phyloP scores from a whole-genome alignment of 2,329 filamentous ascomycete species.

The Cryphonectria nitschkei region DNA sequence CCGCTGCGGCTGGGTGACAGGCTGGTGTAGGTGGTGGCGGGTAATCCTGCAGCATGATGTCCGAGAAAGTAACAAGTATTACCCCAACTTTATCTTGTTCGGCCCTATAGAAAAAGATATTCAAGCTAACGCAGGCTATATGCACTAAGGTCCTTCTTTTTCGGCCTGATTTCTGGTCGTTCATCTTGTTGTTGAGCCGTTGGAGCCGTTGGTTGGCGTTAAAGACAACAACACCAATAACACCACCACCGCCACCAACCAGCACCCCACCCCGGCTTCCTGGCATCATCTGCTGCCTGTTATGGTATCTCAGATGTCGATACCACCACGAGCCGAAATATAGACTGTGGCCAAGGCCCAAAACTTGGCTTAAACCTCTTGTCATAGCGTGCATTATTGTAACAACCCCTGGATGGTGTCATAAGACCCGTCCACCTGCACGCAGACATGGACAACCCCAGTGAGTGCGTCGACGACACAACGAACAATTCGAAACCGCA shows the following conservation, averaged over 20 bases:
- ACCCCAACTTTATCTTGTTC: not conserved
- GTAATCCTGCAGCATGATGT: conserved; percentile 2
- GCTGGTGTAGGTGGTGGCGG: not conserved
- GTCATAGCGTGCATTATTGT: not conserved
- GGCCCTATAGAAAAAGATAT: too few relatives aligned
- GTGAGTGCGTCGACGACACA: not conserved
- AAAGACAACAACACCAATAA: not conserved
- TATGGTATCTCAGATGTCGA: not conserved
- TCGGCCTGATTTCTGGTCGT: not conserved
- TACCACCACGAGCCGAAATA: not conserved
- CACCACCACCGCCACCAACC: not conserved
- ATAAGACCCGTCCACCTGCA: too few relatives aligned
- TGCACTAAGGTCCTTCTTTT: not conserved
- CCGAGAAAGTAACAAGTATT: not conserved
- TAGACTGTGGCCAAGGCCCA: not conserved
- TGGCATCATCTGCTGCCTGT: not conserved
- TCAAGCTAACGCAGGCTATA: too few relatives aligned
- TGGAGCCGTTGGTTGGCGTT: not conserved
- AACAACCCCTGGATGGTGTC: not conserved
- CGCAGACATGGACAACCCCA: too few relatives aligned
- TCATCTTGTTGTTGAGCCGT: not conserved
- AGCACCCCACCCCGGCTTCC: not conserved
- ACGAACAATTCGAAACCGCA: not conserved
- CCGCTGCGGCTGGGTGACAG: not conserved
- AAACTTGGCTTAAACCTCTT: not conserved